Evolutionary conservation across 2,329 filamentous ascomycete species (phyloP), one percentile per base, ranked within the genome.

Genomic region (Ophiostoma quercus): DNA sequence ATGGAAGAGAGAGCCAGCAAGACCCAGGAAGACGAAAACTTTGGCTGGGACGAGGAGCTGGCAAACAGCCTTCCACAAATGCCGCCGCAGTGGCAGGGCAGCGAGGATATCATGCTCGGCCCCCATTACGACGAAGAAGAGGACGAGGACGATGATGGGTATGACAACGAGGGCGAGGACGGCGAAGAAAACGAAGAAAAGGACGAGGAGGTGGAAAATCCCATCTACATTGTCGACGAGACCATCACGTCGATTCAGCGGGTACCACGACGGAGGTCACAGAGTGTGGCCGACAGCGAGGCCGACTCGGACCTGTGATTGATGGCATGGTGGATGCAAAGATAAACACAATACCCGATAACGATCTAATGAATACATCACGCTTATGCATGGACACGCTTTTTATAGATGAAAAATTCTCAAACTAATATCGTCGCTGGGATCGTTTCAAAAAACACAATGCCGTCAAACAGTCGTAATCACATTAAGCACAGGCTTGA

Each of bases 21-120:
- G 32, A 85, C 84, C 62, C 85, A 84, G 39, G 82, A 83, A 19
- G 88, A 90, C 71, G 89, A 92, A 73, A 87, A 91, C 75, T 92
- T 91, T 75, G 89, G 88, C 16, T 92, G 90, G 90, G 85, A 84
- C 54, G 86, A 90, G 68, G 70, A 71, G 22, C 65, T 66, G 65
- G 34, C 65, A 9, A 65, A 65, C 34, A 84, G 85, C 69, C 79
- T 88, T 74, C 86, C 87, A 12, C 80, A 79, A 3, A 84, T 84
- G 78, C 87, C 87, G n/a, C 86, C 86, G 9, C 87, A 89, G 76
- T 89, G 86, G 86, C 87, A 89, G 77, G 87, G 87, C 25, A 89
- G 87, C 74, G 87, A 90, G 74, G 87, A 89, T 75, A 79, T 88
- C 63, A 79, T 89, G 47, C 79, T 88, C 4, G 83, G 83, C 2